Conservation (phyloP, 129 eudicot genomes). For the Lactuca saligna region DNA sequence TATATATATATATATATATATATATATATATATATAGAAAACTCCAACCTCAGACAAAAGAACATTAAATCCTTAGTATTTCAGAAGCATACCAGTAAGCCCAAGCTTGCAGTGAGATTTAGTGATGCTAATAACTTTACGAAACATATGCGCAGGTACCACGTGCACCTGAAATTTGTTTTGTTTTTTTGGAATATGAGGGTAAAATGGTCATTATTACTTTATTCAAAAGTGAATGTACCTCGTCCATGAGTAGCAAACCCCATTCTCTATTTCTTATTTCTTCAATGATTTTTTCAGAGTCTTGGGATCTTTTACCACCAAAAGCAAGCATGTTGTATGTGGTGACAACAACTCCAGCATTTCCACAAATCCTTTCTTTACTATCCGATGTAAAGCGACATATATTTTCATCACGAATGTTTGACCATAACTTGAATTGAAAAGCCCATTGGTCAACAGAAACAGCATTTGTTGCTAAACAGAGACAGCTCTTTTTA, state of each 20-base stretch:
- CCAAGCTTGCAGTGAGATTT: constrained; percentile 99
- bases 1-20: too few species aligned
- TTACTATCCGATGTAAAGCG: constrained; percentile 96
- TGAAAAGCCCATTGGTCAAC: constrained; percentile 99
- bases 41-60: neutral
- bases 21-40: too few species aligned
- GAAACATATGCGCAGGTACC: constrained; percentile 98
- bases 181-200: neutral
- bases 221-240: neutral
- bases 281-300: constrained; percentile 98
- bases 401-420: constrained; percentile 84
- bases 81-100: constrained; percentile 62
- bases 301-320: constrained; percentile 96
- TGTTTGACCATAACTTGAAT: constrained; percentile 93
- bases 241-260: constrained; percentile 98
- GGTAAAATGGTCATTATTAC: neutral
- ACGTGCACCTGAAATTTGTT: constrained; percentile 71
- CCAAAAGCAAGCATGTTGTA: constrained; percentile 97
- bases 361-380: constrained; percentile 92
- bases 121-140: constrained; percentile 89
- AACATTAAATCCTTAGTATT: neutral
- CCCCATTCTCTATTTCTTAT: constrained; percentile 99
- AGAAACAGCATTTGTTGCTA: constrained; percentile 96
- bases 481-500: constrained; percentile 89
- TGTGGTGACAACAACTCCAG: constrained; percentile 96